Evolutionary conservation across 129 eudicot species (phyloP).

Genomic region (Chrysanthemum lavandulifolium): DNA sequence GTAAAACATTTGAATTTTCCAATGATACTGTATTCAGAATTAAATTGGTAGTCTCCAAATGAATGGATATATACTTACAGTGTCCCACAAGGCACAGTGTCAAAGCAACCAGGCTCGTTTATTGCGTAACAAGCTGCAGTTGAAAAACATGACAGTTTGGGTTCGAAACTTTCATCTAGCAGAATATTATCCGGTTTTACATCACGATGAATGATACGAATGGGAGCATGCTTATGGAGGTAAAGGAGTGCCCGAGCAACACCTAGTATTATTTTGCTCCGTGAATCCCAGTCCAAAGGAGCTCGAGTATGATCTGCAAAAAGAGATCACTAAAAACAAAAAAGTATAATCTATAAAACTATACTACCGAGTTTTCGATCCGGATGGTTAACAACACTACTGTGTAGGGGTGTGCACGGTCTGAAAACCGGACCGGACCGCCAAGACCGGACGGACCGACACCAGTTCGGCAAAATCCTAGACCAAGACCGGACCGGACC

Average conservation of each 20-base stretch:
- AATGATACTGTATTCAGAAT: no score
- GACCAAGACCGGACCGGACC: no score
- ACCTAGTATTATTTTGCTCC: constrained; percentile 10
- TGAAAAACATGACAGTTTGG: background rate
- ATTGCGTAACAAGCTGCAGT: background rate
- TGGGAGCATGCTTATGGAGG: constrained; percentile 8
- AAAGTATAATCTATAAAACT: background rate
- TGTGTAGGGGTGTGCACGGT: no score
- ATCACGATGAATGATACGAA: constrained; percentile 7
- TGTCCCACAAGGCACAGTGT: background rate
- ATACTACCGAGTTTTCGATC: background rate
- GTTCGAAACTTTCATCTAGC: constrained; percentile 1
- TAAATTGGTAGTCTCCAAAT: no score
- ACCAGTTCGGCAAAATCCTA: no score
- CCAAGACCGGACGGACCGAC: no score
- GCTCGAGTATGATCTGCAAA: no score
- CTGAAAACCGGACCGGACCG: no score
- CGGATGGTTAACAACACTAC: no score
- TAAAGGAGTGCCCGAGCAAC: constrained; percentile 15
- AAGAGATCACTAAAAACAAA: no score
- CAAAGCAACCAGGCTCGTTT: background rate
- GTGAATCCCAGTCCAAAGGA: background rate
- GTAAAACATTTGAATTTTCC: no score
- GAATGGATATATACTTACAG: background rate
- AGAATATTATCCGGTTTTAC: constrained; percentile 1